Evolutionary conservation across 1,284 basidiomycete genomes (phyloP).

Genomic region (Fomes fomentarius): DNA sequence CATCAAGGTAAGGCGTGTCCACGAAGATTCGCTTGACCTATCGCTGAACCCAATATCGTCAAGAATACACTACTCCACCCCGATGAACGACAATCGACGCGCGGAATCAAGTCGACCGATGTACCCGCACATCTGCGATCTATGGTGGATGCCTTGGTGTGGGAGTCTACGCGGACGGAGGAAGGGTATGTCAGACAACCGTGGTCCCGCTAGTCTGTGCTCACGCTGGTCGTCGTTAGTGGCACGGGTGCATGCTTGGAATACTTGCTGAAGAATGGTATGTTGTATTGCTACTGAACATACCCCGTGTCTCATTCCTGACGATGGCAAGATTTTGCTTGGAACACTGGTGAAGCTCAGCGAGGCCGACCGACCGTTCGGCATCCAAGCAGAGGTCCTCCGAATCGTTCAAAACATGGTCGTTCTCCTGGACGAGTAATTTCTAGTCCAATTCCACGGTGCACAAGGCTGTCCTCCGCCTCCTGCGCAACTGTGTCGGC

Average conservation of each 20-base stretch:
- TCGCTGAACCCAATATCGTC: not conserved
- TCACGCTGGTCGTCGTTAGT: slow-evolving; percentile 45
- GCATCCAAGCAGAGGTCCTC: slow-evolving; percentile 86
- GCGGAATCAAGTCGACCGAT: slow-evolving; percentile 82
- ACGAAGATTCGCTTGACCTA: not conserved
- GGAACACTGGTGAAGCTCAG: slow-evolving; percentile 85
- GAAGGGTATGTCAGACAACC: slow-evolving; percentile 68
- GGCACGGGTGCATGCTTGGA: slow-evolving; percentile 88
- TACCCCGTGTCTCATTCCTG: slow-evolving; percentile 5
- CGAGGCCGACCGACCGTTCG: slow-evolving; percentile 80
- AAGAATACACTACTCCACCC: slow-evolving; percentile 78
- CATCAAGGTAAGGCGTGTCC: slow-evolving; percentile 72
- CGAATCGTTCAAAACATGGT: slow-evolving; percentile 87
- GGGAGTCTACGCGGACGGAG: slow-evolving; percentile 82
- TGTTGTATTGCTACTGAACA: slow-evolving; percentile 13
- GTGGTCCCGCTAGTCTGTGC: slow-evolving; percentile 1
- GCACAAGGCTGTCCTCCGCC: slow-evolving; percentile 84
- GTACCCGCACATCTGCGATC: slow-evolving; percentile 78
- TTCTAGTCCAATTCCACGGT: slow-evolving; percentile 90
- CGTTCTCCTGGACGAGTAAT: slow-evolving; percentile 86
- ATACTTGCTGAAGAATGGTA: slow-evolving; percentile 88
- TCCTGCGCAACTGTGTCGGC: slow-evolving; percentile 90
- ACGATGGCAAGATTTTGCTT: slow-evolving; percentile 65
- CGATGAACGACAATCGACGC: slow-evolving; percentile 80
- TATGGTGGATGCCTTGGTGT: slow-evolving; percentile 88